Conservation (phyloP, 2,329 filamentous ascomycete genomes). For the Hypocrella siamensis region DNA sequence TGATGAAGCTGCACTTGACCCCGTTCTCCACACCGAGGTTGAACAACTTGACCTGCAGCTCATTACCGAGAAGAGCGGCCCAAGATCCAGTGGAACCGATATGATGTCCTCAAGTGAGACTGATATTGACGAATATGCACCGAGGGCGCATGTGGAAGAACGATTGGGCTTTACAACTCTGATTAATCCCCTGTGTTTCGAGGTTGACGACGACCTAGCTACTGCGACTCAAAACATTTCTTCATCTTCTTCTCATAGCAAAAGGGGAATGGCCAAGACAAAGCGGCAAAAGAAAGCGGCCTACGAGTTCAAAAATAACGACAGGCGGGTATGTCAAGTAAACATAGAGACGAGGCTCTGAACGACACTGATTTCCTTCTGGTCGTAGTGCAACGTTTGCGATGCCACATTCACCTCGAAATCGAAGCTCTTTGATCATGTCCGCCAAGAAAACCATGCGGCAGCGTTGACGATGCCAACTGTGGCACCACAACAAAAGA, state of each 20-base stretch:
- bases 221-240: slow-evolving; percentile 7
- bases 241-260: slow-evolving; percentile 15
- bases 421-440: slow-evolving; percentile 58
- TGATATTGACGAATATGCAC: slow-evolving; percentile 28
- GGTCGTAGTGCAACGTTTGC: slow-evolving; percentile 30
- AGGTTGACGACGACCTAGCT: slow-evolving; percentile 5
- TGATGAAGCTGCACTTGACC: too few relatives aligned
- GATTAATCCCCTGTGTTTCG: neutral
- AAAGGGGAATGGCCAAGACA: slow-evolving; percentile 33
- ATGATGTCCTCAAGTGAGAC: neutral
- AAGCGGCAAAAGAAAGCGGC: slow-evolving; percentile 33
- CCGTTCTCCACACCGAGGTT: too few relatives aligned
- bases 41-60: too few relatives aligned
- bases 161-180: slow-evolving; percentile 14
- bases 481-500: slow-evolving; percentile 17
- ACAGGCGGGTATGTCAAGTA: slow-evolving; percentile 1
- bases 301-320: slow-evolving; percentile 2
- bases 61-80: too few relatives aligned
- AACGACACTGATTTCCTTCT: neutral
- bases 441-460: slow-evolving; percentile 51
- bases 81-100: too few relatives aligned
- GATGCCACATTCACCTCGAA: slow-evolving; percentile 39
- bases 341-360: neutral
- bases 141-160: slow-evolving; percentile 25
- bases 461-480: slow-evolving; percentile 22